Evolutionary conservation across 805 yeast species (phyloP).

Genomic region (Starmera pachycereana): DNA sequence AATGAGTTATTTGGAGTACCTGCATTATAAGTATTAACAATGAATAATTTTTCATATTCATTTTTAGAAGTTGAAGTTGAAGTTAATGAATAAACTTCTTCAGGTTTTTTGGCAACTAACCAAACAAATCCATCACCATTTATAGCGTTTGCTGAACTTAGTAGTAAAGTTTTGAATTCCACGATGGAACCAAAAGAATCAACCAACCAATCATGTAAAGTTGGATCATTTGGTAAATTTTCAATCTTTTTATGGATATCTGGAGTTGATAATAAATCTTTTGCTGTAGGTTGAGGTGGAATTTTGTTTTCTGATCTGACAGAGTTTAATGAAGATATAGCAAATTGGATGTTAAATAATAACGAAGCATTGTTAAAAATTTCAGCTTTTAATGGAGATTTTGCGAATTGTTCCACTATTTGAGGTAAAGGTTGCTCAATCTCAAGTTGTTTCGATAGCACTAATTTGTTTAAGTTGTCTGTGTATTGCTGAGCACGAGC

Average conservation of each 20-base stretch:
- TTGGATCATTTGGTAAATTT: conserved; percentile 9
- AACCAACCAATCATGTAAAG: conserved; percentile 36
- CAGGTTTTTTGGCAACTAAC: conserved; percentile 51
- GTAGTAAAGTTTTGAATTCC: conserved; percentile 62
- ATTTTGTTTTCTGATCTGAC: conserved; percentile 8
- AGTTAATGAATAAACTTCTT: conserved; percentile 14
- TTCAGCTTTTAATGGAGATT: conserved; percentile 19
- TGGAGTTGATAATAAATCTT: conserved; percentile 37
- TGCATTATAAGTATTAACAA: conserved; percentile 79
- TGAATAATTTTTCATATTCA: conserved; percentile 40
- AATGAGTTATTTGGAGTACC: conserved; percentile 70
- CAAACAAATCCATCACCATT: conserved; percentile 90
- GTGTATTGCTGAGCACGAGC: conserved; percentile 30
- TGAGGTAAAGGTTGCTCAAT: conserved; percentile 15
- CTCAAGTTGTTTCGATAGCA: conserved; percentile 16
- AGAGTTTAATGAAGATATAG: conserved; percentile 24
- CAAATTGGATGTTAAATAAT: conserved; percentile 26
- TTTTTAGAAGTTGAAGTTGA: conserved; percentile 3
- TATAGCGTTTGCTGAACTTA: conserved; percentile 59
- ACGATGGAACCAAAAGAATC: conserved; percentile 65
- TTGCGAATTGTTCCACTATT: conserved; percentile 18
- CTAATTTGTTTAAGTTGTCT: conserved; percentile 27
- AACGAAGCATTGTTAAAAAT: conserved; percentile 30
- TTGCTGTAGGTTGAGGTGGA: conserved; percentile 14
- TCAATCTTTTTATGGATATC: conserved; percentile 22